phyloP scores from a whole-genome alignment of 768 basidiomycete genomes.

The Pleurotus djamor region DNA sequence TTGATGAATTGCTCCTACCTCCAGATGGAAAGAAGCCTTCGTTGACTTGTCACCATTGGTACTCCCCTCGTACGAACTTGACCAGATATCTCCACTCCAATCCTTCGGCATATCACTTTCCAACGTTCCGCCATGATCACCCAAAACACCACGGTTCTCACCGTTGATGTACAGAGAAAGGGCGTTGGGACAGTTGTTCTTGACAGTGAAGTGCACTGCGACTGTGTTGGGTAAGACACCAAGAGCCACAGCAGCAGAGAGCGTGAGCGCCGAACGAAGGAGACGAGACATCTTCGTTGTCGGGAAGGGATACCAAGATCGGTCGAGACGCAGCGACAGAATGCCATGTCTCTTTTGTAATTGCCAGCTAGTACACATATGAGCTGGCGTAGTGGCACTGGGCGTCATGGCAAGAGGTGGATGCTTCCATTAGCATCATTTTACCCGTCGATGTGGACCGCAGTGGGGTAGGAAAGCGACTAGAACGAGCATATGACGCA shows the following conservation, averaged over 20 bases:
- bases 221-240: background rate
- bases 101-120: constrained; percentile 4
- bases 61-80: constrained; percentile 4
- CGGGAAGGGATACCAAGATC: constrained; percentile 3
- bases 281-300: constrained; percentile 5
- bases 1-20: background rate
- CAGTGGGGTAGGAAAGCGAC: background rate
- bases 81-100: constrained; percentile 6
- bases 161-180: constrained; percentile 4
- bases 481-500: background rate
- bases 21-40: constrained; percentile 3
- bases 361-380: background rate
- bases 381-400: background rate
- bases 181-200: constrained; percentile 1
- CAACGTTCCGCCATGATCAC: background rate
- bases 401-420: background rate
- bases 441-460: background rate
- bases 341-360: background rate
- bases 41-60: constrained; percentile 6
- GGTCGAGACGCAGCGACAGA: background rate
- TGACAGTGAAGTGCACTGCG: constrained; percentile 3
- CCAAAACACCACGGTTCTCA: constrained; percentile 3
- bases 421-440: background rate
- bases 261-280: constrained; percentile 5
- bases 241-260: constrained; percentile 1